Evolutionary conservation across 352 stramenopile species (phyloP).

Genomic region (Achlya hypogyna): DNA sequence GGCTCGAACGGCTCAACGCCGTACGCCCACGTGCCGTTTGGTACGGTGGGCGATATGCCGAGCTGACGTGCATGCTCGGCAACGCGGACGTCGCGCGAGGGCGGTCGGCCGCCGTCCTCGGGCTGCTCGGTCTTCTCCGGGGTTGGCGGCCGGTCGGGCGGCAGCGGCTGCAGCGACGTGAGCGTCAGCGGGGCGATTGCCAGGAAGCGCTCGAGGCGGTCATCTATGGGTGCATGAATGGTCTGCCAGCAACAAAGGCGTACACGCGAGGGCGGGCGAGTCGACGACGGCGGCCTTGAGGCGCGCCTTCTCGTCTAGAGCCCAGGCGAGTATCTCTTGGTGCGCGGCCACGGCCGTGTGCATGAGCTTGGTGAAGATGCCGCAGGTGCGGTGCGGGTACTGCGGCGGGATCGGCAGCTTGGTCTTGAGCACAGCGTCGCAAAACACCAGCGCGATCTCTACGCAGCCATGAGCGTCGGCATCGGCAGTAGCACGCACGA

Average conservation of each 20-base stretch:
- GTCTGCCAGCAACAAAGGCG: no score
- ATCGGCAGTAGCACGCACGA: not conserved
- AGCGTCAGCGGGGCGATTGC: not conserved
- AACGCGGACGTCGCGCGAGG: no score
- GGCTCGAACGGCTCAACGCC: no score
- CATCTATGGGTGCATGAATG: not conserved
- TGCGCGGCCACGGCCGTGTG: not conserved
- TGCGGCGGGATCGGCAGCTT: constrained; percentile 13
- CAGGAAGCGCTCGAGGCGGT: not conserved
- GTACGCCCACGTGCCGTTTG: no score
- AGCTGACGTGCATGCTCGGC: no score
- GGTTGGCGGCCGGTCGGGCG: not conserved
- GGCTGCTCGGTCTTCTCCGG: no score
- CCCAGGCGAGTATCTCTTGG: not conserved
- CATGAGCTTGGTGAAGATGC: constrained; percentile 2
- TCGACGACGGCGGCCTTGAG: not conserved
- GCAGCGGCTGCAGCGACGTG: not conserved
- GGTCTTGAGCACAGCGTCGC: constrained; percentile 1
- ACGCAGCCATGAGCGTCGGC: not conserved
- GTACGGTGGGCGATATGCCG: no score
- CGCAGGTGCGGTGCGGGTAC: not conserved
- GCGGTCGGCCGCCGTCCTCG: no score
- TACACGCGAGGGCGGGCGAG: not conserved
- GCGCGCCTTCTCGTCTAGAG: not conserved
- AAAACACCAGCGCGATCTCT: constrained; percentile 10